Conservation (phyloP, 371 early-diverging fungal species). For the Haplosporangium sp. region DNA sequence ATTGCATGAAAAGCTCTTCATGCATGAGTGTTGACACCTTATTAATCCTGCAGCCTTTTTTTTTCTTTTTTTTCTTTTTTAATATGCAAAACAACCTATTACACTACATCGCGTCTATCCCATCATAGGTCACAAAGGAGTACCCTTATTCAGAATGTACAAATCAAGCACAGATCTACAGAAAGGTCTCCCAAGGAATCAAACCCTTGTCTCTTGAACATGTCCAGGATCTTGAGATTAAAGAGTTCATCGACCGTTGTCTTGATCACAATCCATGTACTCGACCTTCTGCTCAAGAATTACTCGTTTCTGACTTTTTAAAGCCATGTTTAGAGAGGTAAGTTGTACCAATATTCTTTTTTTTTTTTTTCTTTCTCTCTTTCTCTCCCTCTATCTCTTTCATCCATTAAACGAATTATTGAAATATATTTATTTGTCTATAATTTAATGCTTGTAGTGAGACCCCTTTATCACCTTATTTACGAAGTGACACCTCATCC, state of each 20-base stretch:
- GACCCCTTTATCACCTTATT: constrained; percentile 8
- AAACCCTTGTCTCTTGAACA: constrained; percentile 81
- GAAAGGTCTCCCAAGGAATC: constrained; percentile 84
- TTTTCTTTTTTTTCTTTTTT: neutral
- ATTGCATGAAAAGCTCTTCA: neutral
- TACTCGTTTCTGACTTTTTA: constrained; percentile 55
- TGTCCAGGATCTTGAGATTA: constrained; percentile 78
- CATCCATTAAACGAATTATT: no score
- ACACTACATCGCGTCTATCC: neutral
- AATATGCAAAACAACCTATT: neutral
- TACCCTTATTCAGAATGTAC: constrained; percentile 92
- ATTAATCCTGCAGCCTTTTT: neutral
- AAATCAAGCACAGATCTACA: constrained; percentile 89
- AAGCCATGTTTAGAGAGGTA: constrained; percentile 21
- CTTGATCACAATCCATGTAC: constrained; percentile 61
- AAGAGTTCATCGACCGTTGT: constrained; percentile 80
- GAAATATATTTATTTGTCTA: neutral
- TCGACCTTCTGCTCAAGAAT: constrained; percentile 54
- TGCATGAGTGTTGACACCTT: constrained; percentile 1
- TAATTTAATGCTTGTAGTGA: neutral
- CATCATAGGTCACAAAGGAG: constrained; percentile 72
- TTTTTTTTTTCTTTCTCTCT: no score
- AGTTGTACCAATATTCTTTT: neutral
- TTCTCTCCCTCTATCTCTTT: no score
- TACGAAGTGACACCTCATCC: constrained; percentile 6